phyloP scores from a whole-genome alignment of 108 stramenopile species.

The Pseudonitzschia delicatissima region DNA sequence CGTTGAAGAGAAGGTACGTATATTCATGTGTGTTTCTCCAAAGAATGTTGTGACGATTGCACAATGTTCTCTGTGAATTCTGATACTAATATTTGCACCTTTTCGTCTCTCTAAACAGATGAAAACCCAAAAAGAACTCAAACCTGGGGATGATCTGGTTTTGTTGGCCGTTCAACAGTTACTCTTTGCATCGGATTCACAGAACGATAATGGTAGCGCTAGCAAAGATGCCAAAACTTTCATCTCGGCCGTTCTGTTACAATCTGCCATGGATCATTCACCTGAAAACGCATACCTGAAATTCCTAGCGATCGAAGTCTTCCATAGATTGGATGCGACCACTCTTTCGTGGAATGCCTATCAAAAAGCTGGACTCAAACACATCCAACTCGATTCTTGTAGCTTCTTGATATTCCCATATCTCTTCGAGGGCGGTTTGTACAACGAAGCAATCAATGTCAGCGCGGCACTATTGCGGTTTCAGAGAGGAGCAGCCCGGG shows the following conservation, averaged over 20 bases:
- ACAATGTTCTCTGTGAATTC: neutral
- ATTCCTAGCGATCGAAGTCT: conserved; percentile 62
- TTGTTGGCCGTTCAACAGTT: conserved; percentile 53
- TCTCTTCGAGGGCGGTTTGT: conserved; percentile 62
- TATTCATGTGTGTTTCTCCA: too few species aligned
- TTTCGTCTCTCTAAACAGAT: neutral
- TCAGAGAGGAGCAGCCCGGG: conserved; percentile 55
- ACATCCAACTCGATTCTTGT: conserved; percentile 82
- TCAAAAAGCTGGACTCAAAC: conserved; percentile 57
- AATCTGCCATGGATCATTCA: conserved; percentile 65
- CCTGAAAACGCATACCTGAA: conserved; percentile 78
- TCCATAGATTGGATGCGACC: conserved; percentile 38
- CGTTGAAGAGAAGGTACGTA: conserved; percentile 21
- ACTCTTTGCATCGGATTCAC: conserved; percentile 11
- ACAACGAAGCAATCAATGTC: conserved; percentile 58
- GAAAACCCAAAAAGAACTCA: conserved; percentile 57
- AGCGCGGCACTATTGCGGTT: conserved; percentile 51
- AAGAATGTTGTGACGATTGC: neutral
- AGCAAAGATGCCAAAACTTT: conserved; percentile 13
- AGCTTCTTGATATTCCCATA: conserved; percentile 59
- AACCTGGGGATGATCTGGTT: conserved; percentile 76
- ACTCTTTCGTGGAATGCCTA: conserved; percentile 50
- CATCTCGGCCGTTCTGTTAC: conserved; percentile 51
- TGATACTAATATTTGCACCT: neutral
- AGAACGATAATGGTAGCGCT: neutral